A percentile compares a stretch with the other conserved stretches of the same genome.
Evolutionary conservation across 345 rosid species (phyloP).

Genomic region (Leavenworthia alabamica): DNA sequence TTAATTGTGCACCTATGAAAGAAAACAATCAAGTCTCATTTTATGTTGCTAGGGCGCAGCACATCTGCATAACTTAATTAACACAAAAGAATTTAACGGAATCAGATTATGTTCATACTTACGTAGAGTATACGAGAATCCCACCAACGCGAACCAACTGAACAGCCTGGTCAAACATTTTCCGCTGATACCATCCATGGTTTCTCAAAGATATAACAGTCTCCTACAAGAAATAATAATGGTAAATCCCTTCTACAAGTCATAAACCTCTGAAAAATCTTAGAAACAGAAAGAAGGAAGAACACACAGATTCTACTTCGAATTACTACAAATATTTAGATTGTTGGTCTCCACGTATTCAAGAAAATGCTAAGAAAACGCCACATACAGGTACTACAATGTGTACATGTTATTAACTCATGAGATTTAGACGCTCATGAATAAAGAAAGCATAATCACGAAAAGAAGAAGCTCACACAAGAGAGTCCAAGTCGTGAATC

Average conservation of each 20-base stretch:
- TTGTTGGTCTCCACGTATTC: neutral
- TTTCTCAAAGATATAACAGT: conserved; percentile 70
- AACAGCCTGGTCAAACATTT: conserved; percentile 98
- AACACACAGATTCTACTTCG: neutral
- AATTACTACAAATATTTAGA: neutral
- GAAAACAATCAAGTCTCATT: neutral
- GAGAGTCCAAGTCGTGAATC: neutral
- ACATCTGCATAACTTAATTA: neutral
- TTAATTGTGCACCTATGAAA: conserved; percentile 79
- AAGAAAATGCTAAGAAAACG: neutral
- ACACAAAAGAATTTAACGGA: neutral
- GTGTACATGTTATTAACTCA: neutral
- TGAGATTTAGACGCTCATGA: neutral
- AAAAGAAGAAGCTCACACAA: too few relatives aligned
- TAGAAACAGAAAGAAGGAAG: neutral
- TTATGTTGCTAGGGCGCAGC: neutral
- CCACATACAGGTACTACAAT: neutral
- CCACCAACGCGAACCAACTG: conserved; percentile 95
- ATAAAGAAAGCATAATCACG: neutral
- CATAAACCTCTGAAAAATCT: neutral
- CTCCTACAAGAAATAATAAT: conserved; percentile 44
- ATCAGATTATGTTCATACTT: conserved; percentile 23
- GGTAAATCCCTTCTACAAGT: neutral
- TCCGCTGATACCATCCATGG: conserved; percentile 77
- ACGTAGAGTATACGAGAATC: conserved; percentile 93